Base-by-base conservation (phyloP, 805 yeast species). In the Wickerhamiella slavikovae region DNA sequence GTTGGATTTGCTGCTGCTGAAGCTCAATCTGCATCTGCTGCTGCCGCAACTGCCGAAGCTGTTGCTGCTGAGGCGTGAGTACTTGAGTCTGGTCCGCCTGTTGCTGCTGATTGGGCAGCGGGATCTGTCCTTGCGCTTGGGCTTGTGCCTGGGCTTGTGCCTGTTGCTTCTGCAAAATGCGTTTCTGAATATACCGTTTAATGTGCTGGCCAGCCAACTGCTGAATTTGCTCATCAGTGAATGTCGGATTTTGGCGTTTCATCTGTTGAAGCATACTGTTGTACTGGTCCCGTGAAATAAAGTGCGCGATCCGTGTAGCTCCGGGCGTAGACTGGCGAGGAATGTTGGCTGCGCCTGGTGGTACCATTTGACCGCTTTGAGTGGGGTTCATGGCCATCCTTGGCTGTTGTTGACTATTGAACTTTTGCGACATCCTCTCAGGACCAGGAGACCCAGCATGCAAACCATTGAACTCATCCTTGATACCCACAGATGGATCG, bases 211-310 rank as follows among this genome's bases (percentile, higher is more conserved):
- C 15, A 3, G 46, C 46, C 9, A 35, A 28, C 13, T 34, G 40
- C 27, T 38, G 42, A 7, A 43, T 42, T 27, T 43, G 44, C 29
- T 38, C 38, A 7, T 31, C 34, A 13, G 41, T 31, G n/a, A 38
- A 25, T 4, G 23, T 29, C 12, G 48, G 46, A 20, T 42, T 29
- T 25, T 30, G 29, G 30, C 27, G 36, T 4, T 37, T 32, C 16
- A 42, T 41, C 22, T 39, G 39, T 8, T 22, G 15, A 40, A 43
- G 39, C 22, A 43, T 16, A 6, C 29, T 29, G 17, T 35, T 33
- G 11, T 41, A 22, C 35, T 41, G 46, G 24, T 39, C 39, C 3
- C 37, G 35, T 8, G 37, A 20, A 18, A 33, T 17, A 18, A 33
- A 29, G 19, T 28, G 22, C 30, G 24, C 18, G 18, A 28, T 21